Conservation (phyloP, 164 flowering plant genomes). For the Magnolia officinalis region DNA sequence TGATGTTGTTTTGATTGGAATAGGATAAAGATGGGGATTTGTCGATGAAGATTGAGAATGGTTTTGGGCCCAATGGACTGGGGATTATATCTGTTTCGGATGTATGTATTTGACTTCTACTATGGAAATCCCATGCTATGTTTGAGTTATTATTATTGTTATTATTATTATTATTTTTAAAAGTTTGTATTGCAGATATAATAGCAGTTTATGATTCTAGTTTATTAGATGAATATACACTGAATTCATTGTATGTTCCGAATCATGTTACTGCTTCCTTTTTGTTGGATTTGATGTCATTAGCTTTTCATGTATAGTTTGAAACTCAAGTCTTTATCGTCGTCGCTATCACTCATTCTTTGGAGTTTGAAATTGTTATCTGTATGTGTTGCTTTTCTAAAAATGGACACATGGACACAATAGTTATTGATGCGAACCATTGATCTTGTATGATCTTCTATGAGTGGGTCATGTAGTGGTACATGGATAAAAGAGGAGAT, state of each 20-base stretch:
- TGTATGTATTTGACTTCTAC: constrained; percentile 27
- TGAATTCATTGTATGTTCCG: background rate
- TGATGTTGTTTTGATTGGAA: constrained; percentile 3
- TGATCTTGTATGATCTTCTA: background rate
- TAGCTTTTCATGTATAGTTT: no score
- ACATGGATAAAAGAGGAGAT: no score
- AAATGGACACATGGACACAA: background rate
- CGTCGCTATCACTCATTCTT: background rate
- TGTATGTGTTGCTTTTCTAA: background rate
- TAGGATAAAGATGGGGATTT: constrained; percentile 63
- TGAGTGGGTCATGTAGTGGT: no score
- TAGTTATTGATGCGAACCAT: background rate
- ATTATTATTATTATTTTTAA: no score
- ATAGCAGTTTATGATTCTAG: background rate
- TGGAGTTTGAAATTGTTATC: background rate
- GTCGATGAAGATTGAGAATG: constrained; percentile 71
- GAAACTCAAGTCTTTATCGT: background rate
- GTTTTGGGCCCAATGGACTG: constrained; percentile 78
- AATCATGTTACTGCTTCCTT: background rate
- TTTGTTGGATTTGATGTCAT: background rate
- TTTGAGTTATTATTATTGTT: background rate
- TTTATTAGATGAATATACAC: background rate
- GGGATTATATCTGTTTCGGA: constrained; percentile 72
- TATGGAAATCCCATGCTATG: no score
- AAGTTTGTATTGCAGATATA: background rate